Percentiles rank a stretch among this genome's conserved stretches.
phyloP scores from a whole-genome alignment of 768 basidiomycete species.

The Naganishia kalamii region DNA sequence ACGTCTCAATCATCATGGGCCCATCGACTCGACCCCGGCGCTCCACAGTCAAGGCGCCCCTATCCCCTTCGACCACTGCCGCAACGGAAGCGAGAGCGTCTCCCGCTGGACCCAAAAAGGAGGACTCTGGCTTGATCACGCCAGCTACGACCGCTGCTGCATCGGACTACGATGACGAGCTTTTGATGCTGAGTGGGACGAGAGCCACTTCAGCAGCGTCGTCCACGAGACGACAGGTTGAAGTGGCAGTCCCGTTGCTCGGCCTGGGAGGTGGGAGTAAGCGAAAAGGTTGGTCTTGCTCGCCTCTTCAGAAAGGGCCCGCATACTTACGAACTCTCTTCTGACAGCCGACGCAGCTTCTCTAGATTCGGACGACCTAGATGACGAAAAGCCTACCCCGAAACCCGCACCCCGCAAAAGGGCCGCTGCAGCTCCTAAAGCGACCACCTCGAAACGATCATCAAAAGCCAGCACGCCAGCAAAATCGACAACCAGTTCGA shows the following conservation, averaged over 20 bases:
- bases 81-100: neutral
- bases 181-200: neutral
- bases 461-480: constrained; percentile 7
- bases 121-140: neutral
- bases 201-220: neutral
- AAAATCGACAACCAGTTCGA: neutral
- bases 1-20: neutral
- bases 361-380: neutral
- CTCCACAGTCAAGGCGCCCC: constrained; percentile 5
- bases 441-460: neutral
- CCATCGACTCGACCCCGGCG: neutral
- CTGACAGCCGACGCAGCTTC: neutral
- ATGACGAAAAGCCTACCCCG: neutral
- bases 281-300: neutral
- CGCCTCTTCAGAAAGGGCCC: neutral
- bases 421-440: neutral
- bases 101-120: neutral
- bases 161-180: constrained; percentile 7
- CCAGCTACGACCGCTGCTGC: neutral
- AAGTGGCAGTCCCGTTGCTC: neutral
- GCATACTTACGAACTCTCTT: neutral
- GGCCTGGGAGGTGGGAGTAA: neutral
- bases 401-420: neutral
- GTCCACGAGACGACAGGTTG: neutral
- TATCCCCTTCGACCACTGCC: constrained; percentile 3